phyloP scores from a whole-genome alignment of 495 filamentous ascomycete species.

The Hypoxylon crocopeplum region DNA sequence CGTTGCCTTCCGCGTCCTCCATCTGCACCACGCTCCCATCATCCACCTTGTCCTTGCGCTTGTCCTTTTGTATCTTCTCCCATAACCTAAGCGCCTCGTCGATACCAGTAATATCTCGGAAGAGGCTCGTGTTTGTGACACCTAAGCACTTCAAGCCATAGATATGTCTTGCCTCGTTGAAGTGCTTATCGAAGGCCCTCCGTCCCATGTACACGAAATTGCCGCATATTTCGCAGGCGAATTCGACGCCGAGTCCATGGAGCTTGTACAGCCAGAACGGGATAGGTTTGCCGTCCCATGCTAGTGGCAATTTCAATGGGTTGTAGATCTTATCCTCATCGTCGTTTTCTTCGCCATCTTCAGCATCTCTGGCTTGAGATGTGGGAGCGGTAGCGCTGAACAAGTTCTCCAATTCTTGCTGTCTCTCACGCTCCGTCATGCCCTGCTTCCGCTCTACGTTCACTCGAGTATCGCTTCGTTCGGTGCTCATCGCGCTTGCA shows the following conservation, averaged over 20 bases:
- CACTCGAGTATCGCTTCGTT: conserved; percentile 82
- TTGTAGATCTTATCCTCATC: conserved; percentile 95
- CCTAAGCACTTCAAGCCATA: conserved; percentile 93
- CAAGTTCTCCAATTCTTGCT: conserved; percentile 88
- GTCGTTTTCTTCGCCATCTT: conserved; percentile 63
- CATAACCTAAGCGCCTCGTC: conserved; percentile 86
- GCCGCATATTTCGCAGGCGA: conserved; percentile 94
- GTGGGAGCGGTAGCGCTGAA: conserved; percentile 61
- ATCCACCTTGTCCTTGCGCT: conserved; percentile 75
- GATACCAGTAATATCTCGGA: conserved; percentile 92
- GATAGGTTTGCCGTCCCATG: conserved; percentile 98
- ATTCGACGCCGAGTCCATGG: conserved; percentile 94
- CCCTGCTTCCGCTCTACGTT: conserved; percentile 95
- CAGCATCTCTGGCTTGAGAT: conserved; percentile 55
- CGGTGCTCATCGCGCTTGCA: conserved; percentile 74
- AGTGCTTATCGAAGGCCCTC: conserved; percentile 97
- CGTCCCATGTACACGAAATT: conserved; percentile 98
- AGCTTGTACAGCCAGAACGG: conserved; percentile 99
- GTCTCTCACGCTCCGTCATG: conserved; percentile 94
- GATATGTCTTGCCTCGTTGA: conserved; percentile 90
- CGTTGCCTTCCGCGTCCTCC: conserved; percentile 97
- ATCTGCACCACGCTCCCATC: conserved; percentile 92
- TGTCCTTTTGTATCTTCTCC: conserved; percentile 90
- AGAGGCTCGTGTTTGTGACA: conserved; percentile 89
- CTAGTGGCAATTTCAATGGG: conserved; percentile 90